Evolutionary conservation across 371 early-diverging fungal genomes (phyloP).

Genomic region (Blakeslea trispora): DNA sequence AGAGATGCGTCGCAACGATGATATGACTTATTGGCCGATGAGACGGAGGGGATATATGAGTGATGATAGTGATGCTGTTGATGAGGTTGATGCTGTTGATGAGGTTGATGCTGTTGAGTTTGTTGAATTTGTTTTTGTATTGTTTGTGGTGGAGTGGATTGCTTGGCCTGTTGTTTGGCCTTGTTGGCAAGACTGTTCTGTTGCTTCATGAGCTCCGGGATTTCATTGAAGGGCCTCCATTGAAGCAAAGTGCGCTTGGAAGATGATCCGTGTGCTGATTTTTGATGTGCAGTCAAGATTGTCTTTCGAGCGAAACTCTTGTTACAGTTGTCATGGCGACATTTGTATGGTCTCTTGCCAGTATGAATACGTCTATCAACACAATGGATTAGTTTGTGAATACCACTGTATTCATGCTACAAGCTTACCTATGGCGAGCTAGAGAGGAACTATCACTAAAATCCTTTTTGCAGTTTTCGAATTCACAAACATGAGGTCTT

Average conservation of each 20-base stretch:
- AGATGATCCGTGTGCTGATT: constrained; percentile 22
- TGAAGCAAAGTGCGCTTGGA: constrained; percentile 27
- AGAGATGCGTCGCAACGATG: neutral
- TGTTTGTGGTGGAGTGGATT: too few relatives aligned
- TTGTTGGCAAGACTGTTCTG: neutral
- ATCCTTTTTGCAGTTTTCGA: constrained; percentile 50
- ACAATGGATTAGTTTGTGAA: neutral
- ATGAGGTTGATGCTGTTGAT: too few relatives aligned
- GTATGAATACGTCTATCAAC: constrained; percentile 57
- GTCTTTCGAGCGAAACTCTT: constrained; percentile 66
- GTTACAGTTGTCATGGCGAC: constrained; percentile 53
- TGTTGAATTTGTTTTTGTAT: too few relatives aligned
- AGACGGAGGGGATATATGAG: neutral
- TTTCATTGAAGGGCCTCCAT: constrained; percentile 36
- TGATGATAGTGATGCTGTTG: neutral
- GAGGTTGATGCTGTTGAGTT: too few relatives aligned
- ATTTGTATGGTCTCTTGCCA: constrained; percentile 67
- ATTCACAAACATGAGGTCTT: constrained; percentile 68
- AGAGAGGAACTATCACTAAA: constrained; percentile 60
- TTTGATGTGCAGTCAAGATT: constrained; percentile 57
- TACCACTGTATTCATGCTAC: neutral
- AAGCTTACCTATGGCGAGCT: constrained; percentile 37
- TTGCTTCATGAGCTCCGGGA: constrained; percentile 15
- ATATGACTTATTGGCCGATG: too few relatives aligned
- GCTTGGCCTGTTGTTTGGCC: too few relatives aligned